These are phyloP conservation scores for Metschnikowia kofuensis DNA, from an alignment of 805 yeast genomes.

Conservation along the genomic window DNA sequence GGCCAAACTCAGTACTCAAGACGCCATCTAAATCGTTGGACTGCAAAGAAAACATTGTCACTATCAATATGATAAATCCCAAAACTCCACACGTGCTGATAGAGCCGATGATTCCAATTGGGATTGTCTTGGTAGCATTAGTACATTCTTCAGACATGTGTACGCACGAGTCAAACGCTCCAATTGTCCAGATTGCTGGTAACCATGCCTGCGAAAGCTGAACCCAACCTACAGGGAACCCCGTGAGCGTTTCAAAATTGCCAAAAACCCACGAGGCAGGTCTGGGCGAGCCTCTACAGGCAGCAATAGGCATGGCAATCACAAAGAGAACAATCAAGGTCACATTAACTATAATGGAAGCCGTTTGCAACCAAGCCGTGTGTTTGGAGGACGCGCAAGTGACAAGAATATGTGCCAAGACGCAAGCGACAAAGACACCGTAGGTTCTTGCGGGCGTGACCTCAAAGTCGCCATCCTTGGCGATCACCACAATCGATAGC, in stretches of 20 bases:
- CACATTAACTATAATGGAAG: conserved; percentile 55
- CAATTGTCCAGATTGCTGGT: conserved; percentile 75
- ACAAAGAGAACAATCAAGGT: conserved; percentile 51
- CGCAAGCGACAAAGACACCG: conserved; percentile 65
- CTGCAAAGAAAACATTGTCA: conserved; percentile 53
- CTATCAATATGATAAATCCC: conserved; percentile 56
- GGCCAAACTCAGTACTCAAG: conserved; percentile 36
- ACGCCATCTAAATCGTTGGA: conserved; percentile 33
- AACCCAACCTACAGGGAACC: conserved; percentile 62
- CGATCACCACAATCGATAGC: conserved; percentile 55
- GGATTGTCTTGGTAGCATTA: conserved; percentile 60
- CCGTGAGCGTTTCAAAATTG: conserved; percentile 45
- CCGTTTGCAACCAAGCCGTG: conserved; percentile 57
- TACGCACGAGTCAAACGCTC: conserved; percentile 68
- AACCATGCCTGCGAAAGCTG: conserved; percentile 45
- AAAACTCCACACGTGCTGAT: conserved; percentile 53
- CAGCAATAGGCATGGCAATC: conserved; percentile 66
- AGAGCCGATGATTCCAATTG: conserved; percentile 61
- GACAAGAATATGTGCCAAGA: conserved; percentile 48
- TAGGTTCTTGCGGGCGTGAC: conserved; percentile 54
- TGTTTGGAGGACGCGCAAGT: conserved; percentile 57
- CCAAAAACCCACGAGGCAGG: conserved; percentile 56
- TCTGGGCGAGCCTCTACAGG: conserved; percentile 38
- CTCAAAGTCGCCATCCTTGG: conserved; percentile 52
- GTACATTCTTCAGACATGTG: conserved; percentile 72